Evolutionary conservation across 768 basidiomycete species (phyloP), one percentile per base, ranked within the genome.

Genomic region (Mycena olivaceomarginata): DNA sequence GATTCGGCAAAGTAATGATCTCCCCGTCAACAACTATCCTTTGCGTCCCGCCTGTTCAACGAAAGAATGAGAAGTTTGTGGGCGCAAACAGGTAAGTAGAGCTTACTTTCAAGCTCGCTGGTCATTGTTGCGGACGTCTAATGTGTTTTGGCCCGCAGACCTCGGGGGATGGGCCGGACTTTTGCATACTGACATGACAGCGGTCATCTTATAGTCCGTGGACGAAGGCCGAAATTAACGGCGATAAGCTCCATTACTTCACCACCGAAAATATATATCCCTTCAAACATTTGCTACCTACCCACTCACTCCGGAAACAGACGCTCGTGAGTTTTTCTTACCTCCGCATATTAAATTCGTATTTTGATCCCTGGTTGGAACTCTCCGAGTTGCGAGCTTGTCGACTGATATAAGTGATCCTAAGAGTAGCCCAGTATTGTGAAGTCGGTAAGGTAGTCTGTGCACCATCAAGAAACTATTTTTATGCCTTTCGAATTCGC

Each of bases 21-120:
- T 62, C 31, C 25, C 60, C 60, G 60, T 62, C 60, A 40, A 62
- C 60, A 25, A 37, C n/a, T 62, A 62, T 62, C 60, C 31, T 39
- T 62, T 31, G 13, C 9, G 31, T 18, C 31, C 31, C 60, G 39
- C 60, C 60, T 62, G 60, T 62, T 31, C 31, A 31, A 4, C 31
- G 3, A 31, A 31, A 15, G 43, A 45, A 45, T 45, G 43, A 45
- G 43, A 45, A 45, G 15, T 45, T 15, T 45, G 31, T 45, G 11
- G 43, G 10, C 10, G 15, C 15, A 45, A 45, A 45, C 15, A 10
- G 43, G 11, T 45, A 45, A 45, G 43, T 45, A 45, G 43, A 45
- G 15, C 43, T 45, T 45, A 45, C 43, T 15, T 45, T 5, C 43
- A 45, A 11, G 43, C 43, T 45, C 43, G 6, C 43, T 6, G 15